phyloP scores from a whole-genome alignment of 768 basidiomycete species.

The Agaricus sinodeliciosus region DNA sequence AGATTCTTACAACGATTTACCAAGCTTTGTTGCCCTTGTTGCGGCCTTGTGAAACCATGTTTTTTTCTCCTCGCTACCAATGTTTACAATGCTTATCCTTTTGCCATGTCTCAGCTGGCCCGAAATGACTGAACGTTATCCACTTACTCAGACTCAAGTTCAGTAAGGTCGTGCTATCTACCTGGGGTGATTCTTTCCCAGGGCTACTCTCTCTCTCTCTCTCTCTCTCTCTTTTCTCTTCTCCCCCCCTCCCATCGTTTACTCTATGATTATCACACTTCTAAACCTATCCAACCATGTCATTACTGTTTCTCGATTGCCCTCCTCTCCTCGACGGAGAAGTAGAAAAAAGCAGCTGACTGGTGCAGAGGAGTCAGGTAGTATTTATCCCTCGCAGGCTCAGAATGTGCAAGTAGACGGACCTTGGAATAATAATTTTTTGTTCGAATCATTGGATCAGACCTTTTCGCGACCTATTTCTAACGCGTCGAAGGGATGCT shows the following conservation, averaged over 20 bases:
- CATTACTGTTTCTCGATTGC: conserved; percentile 14
- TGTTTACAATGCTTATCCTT: too few relatives aligned
- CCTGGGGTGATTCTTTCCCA: not conserved
- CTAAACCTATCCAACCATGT: conserved; percentile 21
- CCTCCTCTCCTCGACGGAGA: not conserved
- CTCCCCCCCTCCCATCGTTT: not conserved
- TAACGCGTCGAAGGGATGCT: conserved; percentile 15
- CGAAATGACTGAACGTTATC: too few relatives aligned
- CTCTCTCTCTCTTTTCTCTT: not conserved
- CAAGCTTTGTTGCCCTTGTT: too few relatives aligned
- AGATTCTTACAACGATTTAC: too few relatives aligned
- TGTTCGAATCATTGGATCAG: not conserved
- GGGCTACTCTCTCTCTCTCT: too few relatives aligned
- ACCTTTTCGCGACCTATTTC: not conserved
- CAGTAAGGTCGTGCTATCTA: too few relatives aligned
- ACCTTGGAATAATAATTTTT: not conserved
- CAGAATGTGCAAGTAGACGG: not conserved
- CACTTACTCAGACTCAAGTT: too few relatives aligned
- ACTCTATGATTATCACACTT: conserved; percentile 16
- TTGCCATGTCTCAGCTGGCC: too few relatives aligned
- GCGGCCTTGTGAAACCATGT: too few relatives aligned
- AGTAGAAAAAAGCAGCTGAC: not conserved
- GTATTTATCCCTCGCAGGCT: conserved; percentile 4
- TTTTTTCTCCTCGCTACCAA: too few relatives aligned
- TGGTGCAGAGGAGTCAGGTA: not conserved